Conservation (phyloP, 2,329 filamentous ascomycete species). For the Trichoderma citrinoviride region DNA sequence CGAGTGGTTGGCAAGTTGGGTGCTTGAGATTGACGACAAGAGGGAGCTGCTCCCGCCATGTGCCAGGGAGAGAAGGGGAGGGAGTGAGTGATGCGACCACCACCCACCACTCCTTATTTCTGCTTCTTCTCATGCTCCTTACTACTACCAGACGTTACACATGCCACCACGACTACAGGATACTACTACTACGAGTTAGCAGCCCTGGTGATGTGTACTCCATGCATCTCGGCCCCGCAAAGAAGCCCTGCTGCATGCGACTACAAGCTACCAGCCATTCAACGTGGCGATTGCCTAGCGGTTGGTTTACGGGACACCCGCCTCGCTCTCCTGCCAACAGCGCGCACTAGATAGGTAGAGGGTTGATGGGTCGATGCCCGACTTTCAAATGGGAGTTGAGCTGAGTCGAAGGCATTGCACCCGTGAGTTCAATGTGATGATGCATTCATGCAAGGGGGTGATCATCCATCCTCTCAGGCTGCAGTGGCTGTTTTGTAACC, state of each 20-base stretch:
- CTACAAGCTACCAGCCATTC: not conserved
- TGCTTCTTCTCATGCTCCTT: too few relatives aligned
- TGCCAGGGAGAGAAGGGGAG: not conserved
- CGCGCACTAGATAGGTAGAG: not conserved
- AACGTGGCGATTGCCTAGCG: slow-evolving; percentile 21
- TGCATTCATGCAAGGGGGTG: not conserved
- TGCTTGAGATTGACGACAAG: not conserved
- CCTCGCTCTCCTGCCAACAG: not conserved
- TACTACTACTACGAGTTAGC: not conserved
- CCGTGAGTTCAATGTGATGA: not conserved
- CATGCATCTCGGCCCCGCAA: slow-evolving; percentile 10
- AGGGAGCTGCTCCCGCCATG: not conserved
- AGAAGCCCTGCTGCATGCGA: slow-evolving; percentile 8
- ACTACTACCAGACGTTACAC: too few relatives aligned
- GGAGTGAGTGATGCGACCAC: not conserved
- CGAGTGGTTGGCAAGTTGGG: not conserved
- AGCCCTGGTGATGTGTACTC: not conserved
- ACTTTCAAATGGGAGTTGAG: not conserved
- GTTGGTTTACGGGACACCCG: slow-evolving; percentile 4
- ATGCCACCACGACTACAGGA: too few relatives aligned
- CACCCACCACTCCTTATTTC: too few relatives aligned
- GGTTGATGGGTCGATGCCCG: slow-evolving; percentile 7
- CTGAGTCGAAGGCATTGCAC: not conserved
- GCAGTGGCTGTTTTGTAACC: not conserved
- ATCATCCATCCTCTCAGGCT: not conserved